Conservation (phyloP, 768 basidiomycete species). For the Fomitopsis serialis region DNA sequence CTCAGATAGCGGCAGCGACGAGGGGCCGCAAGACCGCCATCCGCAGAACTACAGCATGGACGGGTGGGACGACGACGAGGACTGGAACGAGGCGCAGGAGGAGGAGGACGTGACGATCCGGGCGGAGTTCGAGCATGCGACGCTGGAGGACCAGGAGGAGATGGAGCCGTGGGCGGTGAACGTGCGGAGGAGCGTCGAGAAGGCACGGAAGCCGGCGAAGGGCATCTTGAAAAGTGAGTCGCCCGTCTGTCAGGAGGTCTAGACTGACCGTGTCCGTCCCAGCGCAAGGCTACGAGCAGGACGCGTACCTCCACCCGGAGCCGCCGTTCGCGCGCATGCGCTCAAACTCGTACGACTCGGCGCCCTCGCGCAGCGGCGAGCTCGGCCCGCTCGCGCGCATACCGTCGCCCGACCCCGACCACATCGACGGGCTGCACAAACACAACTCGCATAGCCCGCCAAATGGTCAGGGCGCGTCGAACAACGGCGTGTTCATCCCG, state of each 20-base stretch:
- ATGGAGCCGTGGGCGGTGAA: constrained; percentile 77
- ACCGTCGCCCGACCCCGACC: constrained; percentile 79
- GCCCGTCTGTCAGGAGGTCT: constrained; percentile 7
- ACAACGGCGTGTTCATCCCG: constrained; percentile 37
- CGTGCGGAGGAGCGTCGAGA: constrained; percentile 68
- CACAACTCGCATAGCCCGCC: constrained; percentile 53
- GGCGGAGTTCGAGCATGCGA: constrained; percentile 44
- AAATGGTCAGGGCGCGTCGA: constrained; percentile 20
- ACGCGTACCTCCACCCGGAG: constrained; percentile 35
- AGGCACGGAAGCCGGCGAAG: constrained; percentile 57
- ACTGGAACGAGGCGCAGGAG: constrained; percentile 64
- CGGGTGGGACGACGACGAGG: constrained; percentile 77
- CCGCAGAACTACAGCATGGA: constrained; percentile 36
- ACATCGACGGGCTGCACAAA: constrained; percentile 81
- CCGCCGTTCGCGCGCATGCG: constrained; percentile 49
- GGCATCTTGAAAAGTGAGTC: constrained; percentile 88
- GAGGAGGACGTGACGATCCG: constrained; percentile 76
- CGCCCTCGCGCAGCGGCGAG: constrained; percentile 45
- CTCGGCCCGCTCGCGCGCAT: constrained; percentile 78
- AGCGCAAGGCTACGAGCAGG: constrained; percentile 56
- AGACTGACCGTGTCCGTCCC: constrained; percentile 6
- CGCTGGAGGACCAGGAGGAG: constrained; percentile 46
- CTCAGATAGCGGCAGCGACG: constrained; percentile 40
- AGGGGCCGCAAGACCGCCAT: constrained; percentile 40
- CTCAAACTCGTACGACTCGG: constrained; percentile 78